Evolutionary conservation across 176 grass and related monocot genomes (phyloP), one percentile per base, ranked within the genome.

Genomic region (Zea luxurians): DNA sequence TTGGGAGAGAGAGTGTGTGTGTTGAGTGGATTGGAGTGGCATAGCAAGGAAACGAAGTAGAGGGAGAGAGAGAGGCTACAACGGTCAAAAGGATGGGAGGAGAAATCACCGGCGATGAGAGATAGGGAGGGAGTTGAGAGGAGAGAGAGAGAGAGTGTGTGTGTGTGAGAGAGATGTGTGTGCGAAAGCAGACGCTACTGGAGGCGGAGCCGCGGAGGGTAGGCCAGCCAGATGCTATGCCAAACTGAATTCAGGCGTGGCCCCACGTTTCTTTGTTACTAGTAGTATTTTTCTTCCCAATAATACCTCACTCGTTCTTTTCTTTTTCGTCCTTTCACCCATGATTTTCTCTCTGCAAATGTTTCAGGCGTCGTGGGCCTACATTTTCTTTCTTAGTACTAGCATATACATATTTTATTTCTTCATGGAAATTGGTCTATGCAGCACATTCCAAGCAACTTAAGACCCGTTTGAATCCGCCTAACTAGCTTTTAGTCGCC

Each of bases 61-160:
- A 48, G 42, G 81, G 76, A 37, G 4, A 57, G 45, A 82, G 68
- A 71, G 42, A 21, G 40, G 58, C 40, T 67, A 80, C 88, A 88
- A 93, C 91, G 91, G 91, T 93, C 91, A 93, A 93, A 93, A 85
- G 82, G 35, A 71, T 74, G 78, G 73, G 15, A 58, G 68, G 75
- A 81, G 60, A 57, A 67, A 75, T 67, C 66, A 42, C 38, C 57
- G 78, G 54, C 65, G 13, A 47, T 47, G 66, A 48, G 66, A 46
- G 7, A n/a, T n/a, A 12, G 55, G 12, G 53, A 15, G 10, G 54
- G 72, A 44, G 18, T 6, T 4, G 55, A 1, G 20, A 2, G 35
- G 15, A 34, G 64, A 80, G 81, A 61, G 72, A 27, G 27, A 27
- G 27, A 0, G 27, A 0, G 27, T 27, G 27, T 27, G 27, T 27